phyloP scores from a whole-genome alignment of 73 alveolate genomes.

The Paramecium biaurelia region DNA sequence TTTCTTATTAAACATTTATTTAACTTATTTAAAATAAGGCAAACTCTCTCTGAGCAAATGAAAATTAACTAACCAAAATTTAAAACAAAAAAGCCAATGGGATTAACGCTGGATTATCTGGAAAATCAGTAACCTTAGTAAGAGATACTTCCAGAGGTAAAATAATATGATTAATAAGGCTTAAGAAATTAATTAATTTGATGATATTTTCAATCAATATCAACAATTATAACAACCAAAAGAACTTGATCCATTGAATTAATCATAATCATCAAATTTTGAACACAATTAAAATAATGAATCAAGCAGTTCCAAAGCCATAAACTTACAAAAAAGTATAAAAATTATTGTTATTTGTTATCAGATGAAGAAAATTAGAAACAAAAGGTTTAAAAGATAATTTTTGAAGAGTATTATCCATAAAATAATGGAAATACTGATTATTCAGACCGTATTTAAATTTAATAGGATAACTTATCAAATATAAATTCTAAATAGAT shows the following conservation, averaged over 20 bases:
- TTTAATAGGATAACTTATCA: not conserved
- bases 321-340: not conserved
- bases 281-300: not conserved
- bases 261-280: not conserved
- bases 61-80: not conserved
- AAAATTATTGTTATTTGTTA: not conserved
- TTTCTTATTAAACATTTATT: not conserved
- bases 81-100: not conserved
- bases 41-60: not conserved
- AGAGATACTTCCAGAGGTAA: not conserved
- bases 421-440: not conserved
- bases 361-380: not conserved
- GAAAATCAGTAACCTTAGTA: not conserved
- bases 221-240: not conserved
- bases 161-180: not conserved
- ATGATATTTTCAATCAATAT: not conserved
- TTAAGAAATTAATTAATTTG: not conserved
- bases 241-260: not conserved
- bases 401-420: not conserved
- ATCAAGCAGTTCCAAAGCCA: not conserved
- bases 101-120: not conserved
- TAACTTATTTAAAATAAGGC: not conserved
- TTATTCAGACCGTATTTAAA: not conserved
- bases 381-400: not conserved
- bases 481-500: not conserved